Evolutionary conservation across 2,329 filamentous ascomycete genomes (phyloP).

Genomic region (Huntiella abstrusa): DNA sequence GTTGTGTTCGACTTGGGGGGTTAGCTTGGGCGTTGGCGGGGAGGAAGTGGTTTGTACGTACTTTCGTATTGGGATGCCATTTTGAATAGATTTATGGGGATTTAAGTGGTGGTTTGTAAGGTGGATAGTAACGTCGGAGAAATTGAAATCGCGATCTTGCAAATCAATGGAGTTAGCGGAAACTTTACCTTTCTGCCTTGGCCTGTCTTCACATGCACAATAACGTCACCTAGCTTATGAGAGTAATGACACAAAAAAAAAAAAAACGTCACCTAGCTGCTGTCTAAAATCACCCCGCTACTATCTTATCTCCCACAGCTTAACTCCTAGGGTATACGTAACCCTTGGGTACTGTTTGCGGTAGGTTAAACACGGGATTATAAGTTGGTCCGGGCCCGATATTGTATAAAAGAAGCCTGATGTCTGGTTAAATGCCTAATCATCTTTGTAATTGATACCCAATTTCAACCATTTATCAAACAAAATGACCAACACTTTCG

Average conservation of each 20-base stretch:
- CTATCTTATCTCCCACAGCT: no score
- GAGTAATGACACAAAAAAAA: no score
- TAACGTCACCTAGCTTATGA: no score
- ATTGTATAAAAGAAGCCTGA: background rate
- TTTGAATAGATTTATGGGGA: conserved; percentile 12
- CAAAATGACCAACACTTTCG: conserved; percentile 28
- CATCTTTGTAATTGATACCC: background rate
- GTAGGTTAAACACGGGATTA: no score
- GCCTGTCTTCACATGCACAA: no score
- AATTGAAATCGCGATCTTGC: background rate
- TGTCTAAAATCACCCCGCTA: no score
- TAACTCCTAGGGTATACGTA: no score
- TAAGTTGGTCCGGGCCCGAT: no score
- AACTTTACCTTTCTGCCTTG: no score
- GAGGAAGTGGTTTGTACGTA: conserved; percentile 14
- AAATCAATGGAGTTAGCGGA: no score
- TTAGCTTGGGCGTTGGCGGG: conserved; percentile 1
- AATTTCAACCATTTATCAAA: background rate
- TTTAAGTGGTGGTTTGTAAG: background rate
- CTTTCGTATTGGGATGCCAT: conserved; percentile 43
- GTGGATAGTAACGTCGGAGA: background rate
- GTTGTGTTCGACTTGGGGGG: conserved; percentile 36
- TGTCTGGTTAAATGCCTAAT: background rate
- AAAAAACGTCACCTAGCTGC: no score
- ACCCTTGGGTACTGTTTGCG: no score